Base-by-base conservation (phyloP, 208 protist species). In the Crithidia mellificae region DNA sequence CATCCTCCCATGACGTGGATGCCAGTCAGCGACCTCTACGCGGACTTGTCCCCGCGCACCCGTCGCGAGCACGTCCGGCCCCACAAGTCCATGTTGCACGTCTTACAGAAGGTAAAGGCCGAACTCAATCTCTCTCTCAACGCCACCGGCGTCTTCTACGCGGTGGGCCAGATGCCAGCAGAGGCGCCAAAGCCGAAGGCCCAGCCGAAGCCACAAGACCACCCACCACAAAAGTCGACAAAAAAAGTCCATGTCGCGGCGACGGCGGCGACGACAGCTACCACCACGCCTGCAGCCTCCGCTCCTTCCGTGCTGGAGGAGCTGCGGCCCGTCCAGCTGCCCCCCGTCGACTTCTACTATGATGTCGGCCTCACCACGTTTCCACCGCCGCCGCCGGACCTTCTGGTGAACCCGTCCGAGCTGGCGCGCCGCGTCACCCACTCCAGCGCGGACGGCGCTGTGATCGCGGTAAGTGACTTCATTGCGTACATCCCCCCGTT, bases 401-500 rank as follows among this genome's bases (percentile, higher is more conserved):
- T 96, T 55, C 65, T 90, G 66, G 85, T 89, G 32, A 87, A 80
- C 34, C 54, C 61, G 17, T 82, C 87, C 22, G 61, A 87, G 17
- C 74, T 90, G 24, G 63, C 38, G 5, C 30, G 64, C 8, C 77
- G 58, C 25, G 52, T 30, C 22, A 47, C 81, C 50, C 62, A 61
- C 36, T 58, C 76, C 24, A 85, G 78, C 46, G 80, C 67, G 3
- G 80, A 88, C 38, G 91, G 84, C 5, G 49, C 84, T 25, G 85
- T 94, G 22, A 71, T 96, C 49, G 74, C 87, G 11, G 64, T 96
- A n/a, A 51, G 68, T 22, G 85, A 79, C 46, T 95, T 96, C 55
- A 78, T 90, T 17, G 43, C 73, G 9, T 90, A 84, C 73, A 93
- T 96, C 65, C 92, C 92, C 24, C 80, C 87, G 20, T 96, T 93